A percentile compares a stretch with the other conserved stretches of the same genome.
phyloP scores from a whole-genome alignment of 257 asterid genomes.

The Plantago elongata region DNA sequence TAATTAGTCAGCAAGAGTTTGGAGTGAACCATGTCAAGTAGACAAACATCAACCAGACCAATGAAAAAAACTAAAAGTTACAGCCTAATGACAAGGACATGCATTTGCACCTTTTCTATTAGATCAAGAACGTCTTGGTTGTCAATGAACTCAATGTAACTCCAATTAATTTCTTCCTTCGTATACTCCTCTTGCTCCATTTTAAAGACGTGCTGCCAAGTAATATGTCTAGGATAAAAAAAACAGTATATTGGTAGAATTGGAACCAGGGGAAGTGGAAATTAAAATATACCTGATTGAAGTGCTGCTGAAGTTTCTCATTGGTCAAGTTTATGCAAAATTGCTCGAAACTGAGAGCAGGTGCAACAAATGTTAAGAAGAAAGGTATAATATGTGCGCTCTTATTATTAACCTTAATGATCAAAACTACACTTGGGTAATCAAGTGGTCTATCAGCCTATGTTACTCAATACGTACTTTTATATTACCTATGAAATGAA shows the following conservation, averaged over 20 bases:
- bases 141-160: slow-evolving; percentile 98
- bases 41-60: background rate
- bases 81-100: background rate
- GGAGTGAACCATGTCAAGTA: background rate
- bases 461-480: slow-evolving; percentile 5
- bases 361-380: slow-evolving; percentile 19
- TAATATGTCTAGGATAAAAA: slow-evolving; percentile 18
- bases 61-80: too few species aligned
- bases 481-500: too few species aligned
- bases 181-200: slow-evolving; percentile 99
- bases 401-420: slow-evolving; percentile 1
- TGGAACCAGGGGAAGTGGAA: slow-evolving; percentile 14
- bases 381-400: slow-evolving; percentile 8
- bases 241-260: slow-evolving; percentile 10
- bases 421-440: slow-evolving; percentile 4
- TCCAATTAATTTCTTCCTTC: slow-evolving; percentile 97
- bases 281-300: slow-evolving; percentile 71
- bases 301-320: slow-evolving; percentile 99
- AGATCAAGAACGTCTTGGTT: slow-evolving; percentile 92
- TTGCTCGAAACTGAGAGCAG: slow-evolving; percentile 78
- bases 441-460: background rate
- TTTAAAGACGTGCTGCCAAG: slow-evolving; percentile 92
- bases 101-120: slow-evolving; percentile 69
- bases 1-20: slow-evolving; percentile 17
- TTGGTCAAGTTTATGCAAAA: slow-evolving; percentile 95